Conservation (phyloP, 2,329 filamentous ascomycete species). For the Aspergillus melleus region DNA sequence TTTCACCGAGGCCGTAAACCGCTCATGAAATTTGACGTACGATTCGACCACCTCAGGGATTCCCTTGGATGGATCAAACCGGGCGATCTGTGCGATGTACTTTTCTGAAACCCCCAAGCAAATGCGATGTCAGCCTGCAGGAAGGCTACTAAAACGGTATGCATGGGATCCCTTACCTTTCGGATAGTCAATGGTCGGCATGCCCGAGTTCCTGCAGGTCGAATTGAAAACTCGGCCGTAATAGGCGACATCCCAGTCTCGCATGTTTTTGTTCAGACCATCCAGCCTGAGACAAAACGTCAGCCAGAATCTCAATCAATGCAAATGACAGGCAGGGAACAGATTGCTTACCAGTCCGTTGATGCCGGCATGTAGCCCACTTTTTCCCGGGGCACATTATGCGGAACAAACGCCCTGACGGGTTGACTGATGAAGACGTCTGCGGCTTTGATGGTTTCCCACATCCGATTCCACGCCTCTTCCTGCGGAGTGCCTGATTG, state of each 20-base stretch:
- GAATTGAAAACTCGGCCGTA: slow-evolving; percentile 74
- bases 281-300: slow-evolving; percentile 58
- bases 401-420: slow-evolving; percentile 72
- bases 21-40: slow-evolving; percentile 69
- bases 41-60: slow-evolving; percentile 75
- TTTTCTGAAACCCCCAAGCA: slow-evolving; percentile 46
- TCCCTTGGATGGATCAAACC: slow-evolving; percentile 82
- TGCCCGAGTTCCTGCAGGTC: slow-evolving; percentile 58
- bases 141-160: background rate
- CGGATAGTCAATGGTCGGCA: slow-evolving; percentile 40
- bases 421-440: slow-evolving; percentile 84
- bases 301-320: background rate
- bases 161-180: slow-evolving; percentile 25
- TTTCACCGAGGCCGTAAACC: slow-evolving; percentile 52
- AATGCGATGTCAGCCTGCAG: background rate
- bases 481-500: slow-evolving; percentile 65
- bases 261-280: slow-evolving; percentile 74
- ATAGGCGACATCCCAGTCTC: slow-evolving; percentile 68
- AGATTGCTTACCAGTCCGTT: slow-evolving; percentile 66
- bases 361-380: slow-evolving; percentile 77
- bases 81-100: slow-evolving; percentile 78
- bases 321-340: background rate
- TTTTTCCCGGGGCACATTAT: slow-evolving; percentile 63
- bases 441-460: slow-evolving; percentile 67
- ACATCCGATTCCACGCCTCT: slow-evolving; percentile 74